Evolutionary conservation across 106 monocot genomes (phyloP).

Genomic region (Allium cepa): DNA sequence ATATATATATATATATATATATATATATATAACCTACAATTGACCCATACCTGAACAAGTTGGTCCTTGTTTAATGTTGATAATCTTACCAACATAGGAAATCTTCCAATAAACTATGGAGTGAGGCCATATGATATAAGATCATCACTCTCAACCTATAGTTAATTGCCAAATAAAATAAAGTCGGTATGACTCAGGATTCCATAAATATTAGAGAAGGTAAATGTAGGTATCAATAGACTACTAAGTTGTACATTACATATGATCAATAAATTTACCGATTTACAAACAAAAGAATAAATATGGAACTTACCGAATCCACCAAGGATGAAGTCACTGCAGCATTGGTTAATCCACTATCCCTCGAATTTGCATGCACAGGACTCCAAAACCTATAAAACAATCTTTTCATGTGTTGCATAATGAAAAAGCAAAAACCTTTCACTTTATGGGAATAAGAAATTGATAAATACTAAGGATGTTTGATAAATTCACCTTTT

Average conservation of each 20-base stretch:
- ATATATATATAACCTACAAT: too few relatives aligned
- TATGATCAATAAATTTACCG: not conserved
- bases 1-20: too few relatives aligned
- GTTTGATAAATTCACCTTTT: slow-evolving; percentile 54
- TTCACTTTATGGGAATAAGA: not conserved
- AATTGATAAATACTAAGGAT: slow-evolving; percentile 1
- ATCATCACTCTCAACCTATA: slow-evolving; percentile 94
- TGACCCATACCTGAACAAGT: slow-evolving; percentile 70
- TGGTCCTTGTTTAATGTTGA: slow-evolving; percentile 81
- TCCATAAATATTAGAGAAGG: too few relatives aligned
- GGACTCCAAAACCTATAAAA: slow-evolving; percentile 98
- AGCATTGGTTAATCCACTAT: slow-evolving; percentile 66
- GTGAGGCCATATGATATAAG: slow-evolving; percentile 92
- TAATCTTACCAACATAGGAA: slow-evolving; percentile 89
- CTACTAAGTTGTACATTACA: too few relatives aligned
- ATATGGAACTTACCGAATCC: slow-evolving; percentile 61
- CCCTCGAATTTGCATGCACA: slow-evolving; percentile 91
- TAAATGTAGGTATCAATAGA: too few relatives aligned
- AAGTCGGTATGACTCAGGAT: too few relatives aligned
- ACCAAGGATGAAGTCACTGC: slow-evolving; percentile 81
- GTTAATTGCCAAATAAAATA: not conserved
- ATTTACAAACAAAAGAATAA: not conserved
- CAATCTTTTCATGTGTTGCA: slow-evolving; percentile 83
- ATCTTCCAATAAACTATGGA: slow-evolving; percentile 98
- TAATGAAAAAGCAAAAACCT: slow-evolving; percentile 12